Percentiles rank a stretch among this genome's conserved stretches.
These are phyloP conservation scores for Diaporthe citrichinensis DNA, from an alignment of 2,329 filamentous ascomycete species.

Conservation along the genomic window DNA sequence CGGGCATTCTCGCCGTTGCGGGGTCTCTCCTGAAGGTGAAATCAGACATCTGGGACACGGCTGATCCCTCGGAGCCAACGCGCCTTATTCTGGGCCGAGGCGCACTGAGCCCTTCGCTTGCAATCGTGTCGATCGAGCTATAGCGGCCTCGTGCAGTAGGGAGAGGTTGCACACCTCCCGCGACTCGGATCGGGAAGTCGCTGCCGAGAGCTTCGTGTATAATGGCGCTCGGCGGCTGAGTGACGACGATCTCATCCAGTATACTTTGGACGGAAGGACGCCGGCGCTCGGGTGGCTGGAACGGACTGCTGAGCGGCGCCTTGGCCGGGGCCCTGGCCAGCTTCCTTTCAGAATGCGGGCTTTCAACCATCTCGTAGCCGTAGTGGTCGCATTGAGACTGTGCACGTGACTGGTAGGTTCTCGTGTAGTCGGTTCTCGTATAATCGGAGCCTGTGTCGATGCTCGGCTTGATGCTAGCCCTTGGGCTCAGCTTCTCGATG, in stretches of 20 bases:
- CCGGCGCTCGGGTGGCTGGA: constrained; percentile 18
- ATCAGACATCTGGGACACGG: background rate
- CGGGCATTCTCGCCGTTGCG: background rate
- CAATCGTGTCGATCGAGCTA: background rate
- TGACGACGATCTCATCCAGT: constrained; percentile 21
- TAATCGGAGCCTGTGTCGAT: background rate
- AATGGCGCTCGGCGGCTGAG: constrained; percentile 14
- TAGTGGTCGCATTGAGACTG: constrained; percentile 1
- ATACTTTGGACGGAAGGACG: constrained; percentile 24
- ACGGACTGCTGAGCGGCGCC: background rate
- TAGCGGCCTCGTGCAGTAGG: background rate
- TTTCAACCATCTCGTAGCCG: background rate
- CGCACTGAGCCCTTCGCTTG: background rate
- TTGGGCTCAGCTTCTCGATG: constrained; percentile 6
- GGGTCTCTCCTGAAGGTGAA: background rate
- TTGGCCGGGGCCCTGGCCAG: background rate
- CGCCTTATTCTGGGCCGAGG: background rate
- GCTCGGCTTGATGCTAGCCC: background rate
- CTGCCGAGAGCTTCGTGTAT: constrained; percentile 22
- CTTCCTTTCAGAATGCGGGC: background rate
- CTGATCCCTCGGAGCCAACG: background rate
- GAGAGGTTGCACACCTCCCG: background rate
- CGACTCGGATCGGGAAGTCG: constrained; percentile 8
- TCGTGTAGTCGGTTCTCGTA: background rate
- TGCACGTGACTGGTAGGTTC: background rate